These are phyloP conservation scores for Thuidium tamariscinum DNA, from an alignment of 225 moss, liverwort and hornwort species.

Conservation along the genomic window DNA sequence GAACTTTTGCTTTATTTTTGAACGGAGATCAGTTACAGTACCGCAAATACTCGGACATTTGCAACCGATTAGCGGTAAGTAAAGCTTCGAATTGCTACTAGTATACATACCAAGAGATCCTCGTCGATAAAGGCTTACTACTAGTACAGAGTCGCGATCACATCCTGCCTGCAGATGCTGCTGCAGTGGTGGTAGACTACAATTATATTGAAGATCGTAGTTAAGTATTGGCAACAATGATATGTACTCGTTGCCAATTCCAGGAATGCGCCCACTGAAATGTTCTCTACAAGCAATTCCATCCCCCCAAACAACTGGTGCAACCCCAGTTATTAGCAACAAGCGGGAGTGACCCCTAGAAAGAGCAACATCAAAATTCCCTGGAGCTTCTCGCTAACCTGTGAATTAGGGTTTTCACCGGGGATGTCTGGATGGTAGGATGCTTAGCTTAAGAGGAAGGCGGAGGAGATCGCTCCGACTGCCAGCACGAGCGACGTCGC, in stretches of 20 bases:
- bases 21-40: background rate
- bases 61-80: background rate
- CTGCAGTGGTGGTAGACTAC: background rate
- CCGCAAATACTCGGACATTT: background rate
- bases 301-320: background rate
- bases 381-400: background rate
- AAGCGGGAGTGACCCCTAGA: background rate
- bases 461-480: background rate
- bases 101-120: conserved; percentile 10
- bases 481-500: background rate
- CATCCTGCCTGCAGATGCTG: background rate
- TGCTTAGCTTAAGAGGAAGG: background rate
- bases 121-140: background rate
- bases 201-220: background rate
- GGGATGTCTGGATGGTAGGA: background rate
- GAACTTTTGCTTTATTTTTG: conserved; percentile 13
- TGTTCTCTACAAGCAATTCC: background rate
- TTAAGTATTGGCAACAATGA: background rate
- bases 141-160: background rate
- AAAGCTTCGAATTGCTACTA: background rate
- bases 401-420: background rate
- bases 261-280: background rate
- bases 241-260: background rate
- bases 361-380: conserved; percentile 12
- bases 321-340: background rate